Base-by-base conservation (phyloP, 148 eudicot genomes). In the Silene conica region DNA sequence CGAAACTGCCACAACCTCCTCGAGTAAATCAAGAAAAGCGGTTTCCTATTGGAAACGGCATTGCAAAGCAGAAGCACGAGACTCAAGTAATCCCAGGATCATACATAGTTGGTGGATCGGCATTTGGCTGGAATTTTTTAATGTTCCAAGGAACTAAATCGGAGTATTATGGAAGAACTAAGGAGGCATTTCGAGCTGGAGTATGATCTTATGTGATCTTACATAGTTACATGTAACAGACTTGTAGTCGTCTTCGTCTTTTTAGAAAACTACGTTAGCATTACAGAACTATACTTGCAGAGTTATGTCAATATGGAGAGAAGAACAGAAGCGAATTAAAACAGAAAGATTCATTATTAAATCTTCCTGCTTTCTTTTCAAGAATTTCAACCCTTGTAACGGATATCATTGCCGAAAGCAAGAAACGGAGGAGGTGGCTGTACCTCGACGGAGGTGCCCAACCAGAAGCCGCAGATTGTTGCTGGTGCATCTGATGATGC, bases 41-140 rank as follows among this genome's bases (percentile, higher is more conserved):
- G 61, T 66, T 74, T 57, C 64, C 83, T 8, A 23, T 22, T 19
- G 82, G 67, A 21, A 68, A 48, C 50, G 25, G 67, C 12, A 63
- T 71, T 6, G 87, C 79, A 63, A 80, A 85, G 72, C 82, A 26
- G 64, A 70, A 45, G 18, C 26, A 82, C 8, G 86, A 78, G 48
- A 81, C 68, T 66, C 61, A 26, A 54, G 70, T 45, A 52, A 67
- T 80, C 69, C 76, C 82, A 0, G 92, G 96, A 73, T 83, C 96
- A 5, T 92, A 84, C 64, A 71, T 90, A 41, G 90, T 95, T 72
- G 99, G 99, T 55, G 96, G 96, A 18, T 95, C 99, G 2, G 94
- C 97, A 48, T 84, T 87, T 50, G 99, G 99, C 58, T 95, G 99
- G 99, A 95, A 95, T 80, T 95, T 95, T 78, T 65, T 90, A 72